Evolutionary conservation across 169 alveolate species (phyloP).

Genomic region (Plasmodium inui): DNA sequence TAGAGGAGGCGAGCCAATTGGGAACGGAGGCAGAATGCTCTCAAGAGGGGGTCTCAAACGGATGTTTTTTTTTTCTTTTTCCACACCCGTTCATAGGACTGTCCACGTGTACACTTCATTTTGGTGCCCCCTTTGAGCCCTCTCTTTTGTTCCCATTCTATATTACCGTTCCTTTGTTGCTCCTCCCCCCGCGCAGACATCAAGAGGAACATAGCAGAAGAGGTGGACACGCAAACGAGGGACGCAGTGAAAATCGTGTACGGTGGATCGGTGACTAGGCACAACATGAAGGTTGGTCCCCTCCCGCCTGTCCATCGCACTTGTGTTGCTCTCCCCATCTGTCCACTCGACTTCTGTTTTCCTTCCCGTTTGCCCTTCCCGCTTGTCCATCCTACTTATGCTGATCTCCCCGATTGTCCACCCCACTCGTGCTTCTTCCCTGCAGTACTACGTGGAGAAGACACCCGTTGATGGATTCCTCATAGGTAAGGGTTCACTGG

Average conservation of each 20-base stretch:
- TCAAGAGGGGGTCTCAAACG: not conserved
- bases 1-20: not conserved
- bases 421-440: not conserved
- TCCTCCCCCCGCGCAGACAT: conserved; percentile 9
- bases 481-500: conserved; percentile 46
- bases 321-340: not conserved
- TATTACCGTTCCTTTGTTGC: not conserved
- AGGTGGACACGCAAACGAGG: conserved; percentile 28
- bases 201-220: conserved; percentile 27
- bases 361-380: no score
- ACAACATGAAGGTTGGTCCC: conserved; percentile 23
- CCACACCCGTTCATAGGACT: not conserved
- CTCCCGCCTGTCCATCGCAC: not conserved
- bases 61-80: not conserved
- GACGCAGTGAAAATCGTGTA: conserved; percentile 25
- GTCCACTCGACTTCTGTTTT: not conserved
- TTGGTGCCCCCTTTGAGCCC: no score
- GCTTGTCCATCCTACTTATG: not conserved
- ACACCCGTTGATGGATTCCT: conserved; percentile 48
- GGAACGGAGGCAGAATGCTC: not conserved
- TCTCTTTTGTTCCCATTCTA: not conserved
- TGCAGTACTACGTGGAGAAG: conserved; percentile 29
- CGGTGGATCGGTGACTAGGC: conserved; percentile 53
- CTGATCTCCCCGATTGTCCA: not conserved
- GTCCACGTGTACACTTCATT: not conserved